A percentile compares a stretch with the other conserved stretches of the same genome.
Evolutionary conservation across 768 basidiomycete genomes (phyloP).

Genomic region (Crucibulum laeve): DNA sequence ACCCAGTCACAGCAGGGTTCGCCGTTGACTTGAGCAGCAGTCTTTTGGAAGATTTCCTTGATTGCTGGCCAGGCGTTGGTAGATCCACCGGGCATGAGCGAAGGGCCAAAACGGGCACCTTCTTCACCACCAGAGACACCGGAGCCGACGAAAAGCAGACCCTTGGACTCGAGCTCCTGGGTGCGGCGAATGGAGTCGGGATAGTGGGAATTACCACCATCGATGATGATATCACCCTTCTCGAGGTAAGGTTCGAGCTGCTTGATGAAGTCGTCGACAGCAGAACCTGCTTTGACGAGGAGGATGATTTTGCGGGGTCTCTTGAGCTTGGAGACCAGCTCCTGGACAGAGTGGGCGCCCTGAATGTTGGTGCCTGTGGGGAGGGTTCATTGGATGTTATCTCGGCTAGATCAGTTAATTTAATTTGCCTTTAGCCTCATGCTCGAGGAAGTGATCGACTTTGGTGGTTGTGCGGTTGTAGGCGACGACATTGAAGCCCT

Average conservation of each 20-base stretch:
- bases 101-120: constrained; percentile 95
- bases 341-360: constrained; percentile 91
- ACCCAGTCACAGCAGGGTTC: constrained; percentile 99
- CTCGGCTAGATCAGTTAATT: constrained; percentile 14
- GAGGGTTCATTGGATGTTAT: constrained; percentile 5
- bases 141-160: constrained; percentile 94
- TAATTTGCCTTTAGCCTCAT: constrained; percentile 92
- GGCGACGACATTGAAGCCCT: constrained; percentile 95
- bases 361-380: constrained; percentile 85
- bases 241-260: constrained; percentile 90
- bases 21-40: constrained; percentile 90
- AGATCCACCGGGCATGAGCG: constrained; percentile 98
- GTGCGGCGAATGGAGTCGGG: constrained; percentile 96
- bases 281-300: constrained; percentile 95
- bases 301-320: constrained; percentile 95
- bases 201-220: constrained; percentile 99
- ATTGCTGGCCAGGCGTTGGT: constrained; percentile 92
- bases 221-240: constrained; percentile 96
- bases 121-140: constrained; percentile 99
- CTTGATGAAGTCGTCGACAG: constrained; percentile 93
- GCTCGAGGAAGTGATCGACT: constrained; percentile 91
- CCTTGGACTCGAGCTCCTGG: constrained; percentile 90
- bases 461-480: constrained; percentile 98
- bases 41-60: constrained; percentile 98
- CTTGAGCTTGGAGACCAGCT: constrained; percentile 91